Evolutionary conservation across 2,329 filamentous ascomycete species (phyloP).

Genomic region (Botrytis pseudocinerea): DNA sequence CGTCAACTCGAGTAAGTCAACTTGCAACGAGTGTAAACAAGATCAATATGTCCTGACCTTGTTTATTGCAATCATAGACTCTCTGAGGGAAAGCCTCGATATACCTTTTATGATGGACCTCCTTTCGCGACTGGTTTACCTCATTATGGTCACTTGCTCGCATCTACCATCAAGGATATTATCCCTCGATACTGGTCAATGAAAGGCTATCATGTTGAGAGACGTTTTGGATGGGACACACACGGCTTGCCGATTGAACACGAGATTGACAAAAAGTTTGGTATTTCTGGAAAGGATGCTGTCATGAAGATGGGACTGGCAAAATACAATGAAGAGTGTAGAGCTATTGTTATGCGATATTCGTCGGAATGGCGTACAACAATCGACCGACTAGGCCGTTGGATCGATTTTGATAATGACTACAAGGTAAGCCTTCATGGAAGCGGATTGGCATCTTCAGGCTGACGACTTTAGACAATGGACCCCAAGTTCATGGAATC

Average conservation of each 20-base stretch:
- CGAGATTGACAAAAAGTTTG: slow-evolving; percentile 95
- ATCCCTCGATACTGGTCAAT: slow-evolving; percentile 97
- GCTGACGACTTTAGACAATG: slow-evolving; percentile 66
- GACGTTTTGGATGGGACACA: slow-evolving; percentile 93
- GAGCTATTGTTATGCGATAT: slow-evolving; percentile 90
- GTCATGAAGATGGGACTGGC: slow-evolving; percentile 83
- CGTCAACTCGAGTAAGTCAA: slow-evolving; percentile 19
- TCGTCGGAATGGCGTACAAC: slow-evolving; percentile 83
- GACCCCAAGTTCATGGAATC: slow-evolving; percentile 94
- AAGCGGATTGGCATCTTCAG: not conserved
- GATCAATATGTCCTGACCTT: not conserved
- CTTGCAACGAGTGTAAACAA: not conserved
- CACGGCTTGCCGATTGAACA: slow-evolving; percentile 95
- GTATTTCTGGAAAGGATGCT: slow-evolving; percentile 82
- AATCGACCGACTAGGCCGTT: slow-evolving; percentile 84
- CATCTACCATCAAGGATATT: slow-evolving; percentile 95
- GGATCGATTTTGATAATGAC: slow-evolving; percentile 98
- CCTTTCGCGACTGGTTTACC: slow-evolving; percentile 73
- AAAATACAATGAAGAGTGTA: slow-evolving; percentile 89
- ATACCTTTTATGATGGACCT: slow-evolving; percentile 93
- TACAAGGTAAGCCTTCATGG: slow-evolving; percentile 66
- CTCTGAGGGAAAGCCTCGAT: slow-evolving; percentile 76
- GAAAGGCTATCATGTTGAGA: slow-evolving; percentile 91
- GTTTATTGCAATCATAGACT: slow-evolving; percentile 47
- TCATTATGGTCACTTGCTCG: slow-evolving; percentile 69